Percentiles rank a stretch among this genome's conserved stretches.
These are phyloP conservation scores for Alternaria viburni DNA, from an alignment of 2,329 filamentous ascomycete species.

Conservation along the genomic window DNA sequence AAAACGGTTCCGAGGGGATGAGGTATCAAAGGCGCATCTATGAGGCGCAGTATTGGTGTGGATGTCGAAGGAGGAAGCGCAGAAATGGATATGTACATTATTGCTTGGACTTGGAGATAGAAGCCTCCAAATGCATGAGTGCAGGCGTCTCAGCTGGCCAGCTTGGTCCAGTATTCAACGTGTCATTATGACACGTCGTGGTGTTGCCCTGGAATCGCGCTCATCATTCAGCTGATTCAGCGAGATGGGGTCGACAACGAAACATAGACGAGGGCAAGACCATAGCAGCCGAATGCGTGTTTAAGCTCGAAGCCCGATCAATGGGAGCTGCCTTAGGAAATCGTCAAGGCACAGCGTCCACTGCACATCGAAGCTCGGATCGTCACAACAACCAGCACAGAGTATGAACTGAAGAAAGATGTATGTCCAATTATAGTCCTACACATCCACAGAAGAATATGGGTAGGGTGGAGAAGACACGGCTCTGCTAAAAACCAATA, in stretches of 20 bases:
- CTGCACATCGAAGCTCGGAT: background rate
- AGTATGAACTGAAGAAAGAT: slow-evolving; percentile 25
- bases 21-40: slow-evolving; percentile 29
- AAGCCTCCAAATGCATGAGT: background rate
- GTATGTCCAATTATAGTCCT: slow-evolving; percentile 59
- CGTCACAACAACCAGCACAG: background rate
- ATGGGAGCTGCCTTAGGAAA: background rate
- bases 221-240: background rate
- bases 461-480: slow-evolving; percentile 61
- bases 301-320: background rate
- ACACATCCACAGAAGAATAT: slow-evolving; percentile 47
- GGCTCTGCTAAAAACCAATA: slow-evolving; percentile 59
- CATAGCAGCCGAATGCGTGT: background rate
- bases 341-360: background rate
- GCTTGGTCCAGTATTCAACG: background rate
- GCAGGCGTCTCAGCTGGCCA: background rate
- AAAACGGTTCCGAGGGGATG: slow-evolving; percentile 30
- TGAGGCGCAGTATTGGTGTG: slow-evolving; percentile 2
- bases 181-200: background rate
- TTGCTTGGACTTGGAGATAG: background rate
- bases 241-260: background rate
- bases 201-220: background rate
- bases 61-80: background rate
- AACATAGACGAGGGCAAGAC: too few relatives aligned
- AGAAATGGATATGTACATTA: background rate